phyloP scores from a whole-genome alignment of 73 alveolate species.

The Urostyla sp. region DNA sequence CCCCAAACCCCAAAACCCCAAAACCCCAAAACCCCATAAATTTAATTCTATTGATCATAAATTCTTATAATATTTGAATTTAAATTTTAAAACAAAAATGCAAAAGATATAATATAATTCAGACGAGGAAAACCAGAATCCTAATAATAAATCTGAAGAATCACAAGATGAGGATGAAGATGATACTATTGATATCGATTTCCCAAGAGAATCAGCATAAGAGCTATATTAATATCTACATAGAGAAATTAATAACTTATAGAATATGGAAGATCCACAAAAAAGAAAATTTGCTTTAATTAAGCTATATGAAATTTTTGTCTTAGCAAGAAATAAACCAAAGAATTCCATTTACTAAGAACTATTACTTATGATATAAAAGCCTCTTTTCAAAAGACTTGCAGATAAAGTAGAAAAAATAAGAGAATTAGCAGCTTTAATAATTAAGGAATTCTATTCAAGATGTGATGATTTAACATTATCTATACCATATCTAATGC shows the following conservation, averaged over 20 bases:
- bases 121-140: background rate
- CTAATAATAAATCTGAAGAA: background rate
- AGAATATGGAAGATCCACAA: conserved; percentile 56
- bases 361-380: conserved; percentile 63
- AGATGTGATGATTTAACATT: conserved; percentile 83
- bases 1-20: background rate
- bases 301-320: conserved; percentile 60
- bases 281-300: conserved; percentile 70
- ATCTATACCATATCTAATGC: conserved; percentile 87
- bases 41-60: background rate
- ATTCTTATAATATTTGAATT: background rate
- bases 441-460: conserved; percentile 75
- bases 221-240: conserved; percentile 56
- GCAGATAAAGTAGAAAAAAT: conserved; percentile 84
- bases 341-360: conserved; percentile 61
- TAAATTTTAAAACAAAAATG: background rate
- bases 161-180: conserved; percentile 33
- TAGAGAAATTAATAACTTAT: conserved; percentile 65
- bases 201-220: conserved; percentile 59
- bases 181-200: conserved; percentile 35
- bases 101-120: background rate
- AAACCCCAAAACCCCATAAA: conserved; percentile 27
- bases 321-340: conserved; percentile 39
- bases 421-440: conserved; percentile 82
- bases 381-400: conserved; percentile 63